Conservation (phyloP, 345 rosid genomes). For the Hibiscus tridactylites region DNA sequence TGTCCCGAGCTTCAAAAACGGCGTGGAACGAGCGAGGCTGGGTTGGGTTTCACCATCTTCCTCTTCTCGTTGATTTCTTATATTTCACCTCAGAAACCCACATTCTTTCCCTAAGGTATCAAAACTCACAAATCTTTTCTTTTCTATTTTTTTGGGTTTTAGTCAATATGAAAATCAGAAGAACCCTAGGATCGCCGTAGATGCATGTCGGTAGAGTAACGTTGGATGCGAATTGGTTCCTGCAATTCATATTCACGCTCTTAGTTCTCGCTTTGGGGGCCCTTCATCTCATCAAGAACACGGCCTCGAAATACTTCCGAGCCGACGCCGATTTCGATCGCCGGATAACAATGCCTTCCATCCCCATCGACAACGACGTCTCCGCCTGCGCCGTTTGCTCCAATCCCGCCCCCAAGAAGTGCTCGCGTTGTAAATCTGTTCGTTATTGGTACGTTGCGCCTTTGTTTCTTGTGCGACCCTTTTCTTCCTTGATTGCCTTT, state of each 20-base stretch:
- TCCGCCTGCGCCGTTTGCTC: slow-evolving; percentile 33
- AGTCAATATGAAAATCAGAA: background rate
- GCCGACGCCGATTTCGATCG: slow-evolving; percentile 64
- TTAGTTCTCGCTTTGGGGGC: slow-evolving; percentile 48
- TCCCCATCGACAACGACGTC: background rate
- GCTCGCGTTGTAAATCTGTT: slow-evolving; percentile 55
- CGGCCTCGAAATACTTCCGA: slow-evolving; percentile 85
- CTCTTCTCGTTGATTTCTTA: too few species aligned
- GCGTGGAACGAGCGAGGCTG: background rate
- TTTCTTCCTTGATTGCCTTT: background rate
- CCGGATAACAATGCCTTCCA: slow-evolving; percentile 14
- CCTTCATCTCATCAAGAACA: slow-evolving; percentile 48
- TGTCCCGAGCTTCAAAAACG: background rate
- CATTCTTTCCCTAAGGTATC: too few species aligned
- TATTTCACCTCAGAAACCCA: too few species aligned
- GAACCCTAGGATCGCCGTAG: slow-evolving; percentile 24
- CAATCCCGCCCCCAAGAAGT: slow-evolving; percentile 25
- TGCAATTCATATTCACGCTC: slow-evolving; percentile 48
- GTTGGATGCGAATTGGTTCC: slow-evolving; percentile 69
- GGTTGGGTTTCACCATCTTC: background rate
- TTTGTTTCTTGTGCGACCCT: background rate
- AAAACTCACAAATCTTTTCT: too few species aligned
- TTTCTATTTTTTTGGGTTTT: too few species aligned
- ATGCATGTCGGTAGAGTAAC: slow-evolving; percentile 62
- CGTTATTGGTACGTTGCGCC: slow-evolving; percentile 32